A percentile compares a stretch with the other conserved stretches of the same genome.
Conservation (phyloP, 169 alveolate genomes). For the Plasmodium gallinaceum region DNA sequence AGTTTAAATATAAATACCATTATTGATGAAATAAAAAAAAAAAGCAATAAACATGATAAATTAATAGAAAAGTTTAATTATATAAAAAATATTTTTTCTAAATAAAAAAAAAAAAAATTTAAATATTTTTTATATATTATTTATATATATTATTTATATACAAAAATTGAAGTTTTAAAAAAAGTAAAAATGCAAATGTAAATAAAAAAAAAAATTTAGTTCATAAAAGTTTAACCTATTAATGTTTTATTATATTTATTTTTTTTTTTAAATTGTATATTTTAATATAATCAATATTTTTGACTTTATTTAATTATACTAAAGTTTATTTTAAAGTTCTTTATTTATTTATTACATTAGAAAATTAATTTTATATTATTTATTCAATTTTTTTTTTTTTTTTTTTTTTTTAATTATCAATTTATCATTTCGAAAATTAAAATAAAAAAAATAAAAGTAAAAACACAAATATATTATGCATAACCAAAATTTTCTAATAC, state of each 20-base stretch:
- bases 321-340: background rate
- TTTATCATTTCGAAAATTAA: background rate
- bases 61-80: background rate
- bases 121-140: too few species aligned
- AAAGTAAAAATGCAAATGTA: background rate
- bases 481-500: constrained; percentile 67
- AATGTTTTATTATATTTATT: too few species aligned
- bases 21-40: constrained; percentile 8
- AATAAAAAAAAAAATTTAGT: too few species aligned
- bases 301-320: background rate
- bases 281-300: too few species aligned
- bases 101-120: background rate
- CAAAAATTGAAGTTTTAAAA: background rate
- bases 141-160: background rate
- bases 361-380: too few species aligned
- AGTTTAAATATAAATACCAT: constrained; percentile 13
- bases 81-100: constrained; percentile 11
- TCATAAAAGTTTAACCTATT: too few species aligned
- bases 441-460: constrained; percentile 21
- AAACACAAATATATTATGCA: constrained; percentile 14
- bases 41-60: background rate
- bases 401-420: constrained; percentile 4
- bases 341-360: too few species aligned
- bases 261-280: too few species aligned
- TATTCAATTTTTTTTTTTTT: background rate